phyloP scores from a whole-genome alignment of 2,329 filamentous ascomycete genomes.

The Fusarium begoniae region DNA sequence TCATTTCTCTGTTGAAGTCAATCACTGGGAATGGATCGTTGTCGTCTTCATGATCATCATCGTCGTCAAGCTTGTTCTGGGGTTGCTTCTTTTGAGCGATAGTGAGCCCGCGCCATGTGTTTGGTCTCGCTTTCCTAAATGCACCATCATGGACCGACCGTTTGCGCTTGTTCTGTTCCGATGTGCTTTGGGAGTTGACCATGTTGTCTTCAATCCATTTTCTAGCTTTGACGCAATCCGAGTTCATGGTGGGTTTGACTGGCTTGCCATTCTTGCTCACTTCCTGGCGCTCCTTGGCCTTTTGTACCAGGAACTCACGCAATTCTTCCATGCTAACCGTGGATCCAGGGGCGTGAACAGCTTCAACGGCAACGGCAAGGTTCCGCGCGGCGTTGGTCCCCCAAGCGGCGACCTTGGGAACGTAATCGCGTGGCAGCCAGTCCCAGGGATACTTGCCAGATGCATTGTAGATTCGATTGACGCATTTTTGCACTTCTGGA shows the following conservation, averaged over 20 bases:
- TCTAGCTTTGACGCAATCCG: not conserved
- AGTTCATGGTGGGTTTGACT: not conserved
- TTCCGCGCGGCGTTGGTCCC: not conserved
- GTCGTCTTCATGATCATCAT: not conserved
- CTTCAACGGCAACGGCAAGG: not conserved
- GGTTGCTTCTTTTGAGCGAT: not conserved
- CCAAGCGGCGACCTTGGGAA: not conserved
- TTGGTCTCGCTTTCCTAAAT: not conserved
- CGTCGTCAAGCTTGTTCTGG: not conserved
- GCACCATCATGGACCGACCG: accelerated
- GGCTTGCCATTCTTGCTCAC: not conserved
- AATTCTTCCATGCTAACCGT: not conserved
- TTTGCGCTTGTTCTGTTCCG: not conserved
- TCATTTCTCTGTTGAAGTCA: not conserved
- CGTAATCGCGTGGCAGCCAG: not conserved
- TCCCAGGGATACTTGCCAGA: not conserved
- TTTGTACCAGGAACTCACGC: not conserved
- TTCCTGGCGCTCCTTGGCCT: no score
- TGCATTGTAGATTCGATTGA: not conserved
- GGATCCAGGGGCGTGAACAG: not conserved
- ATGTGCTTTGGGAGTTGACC: not conserved
- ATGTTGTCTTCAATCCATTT: not conserved
- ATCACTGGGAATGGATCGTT: not conserved
- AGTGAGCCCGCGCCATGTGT: not conserved
- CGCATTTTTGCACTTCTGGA: not conserved